phyloP scores from a whole-genome alignment of 2,329 filamentous ascomycete genomes.

The Neopestalotiopsis sp. region DNA sequence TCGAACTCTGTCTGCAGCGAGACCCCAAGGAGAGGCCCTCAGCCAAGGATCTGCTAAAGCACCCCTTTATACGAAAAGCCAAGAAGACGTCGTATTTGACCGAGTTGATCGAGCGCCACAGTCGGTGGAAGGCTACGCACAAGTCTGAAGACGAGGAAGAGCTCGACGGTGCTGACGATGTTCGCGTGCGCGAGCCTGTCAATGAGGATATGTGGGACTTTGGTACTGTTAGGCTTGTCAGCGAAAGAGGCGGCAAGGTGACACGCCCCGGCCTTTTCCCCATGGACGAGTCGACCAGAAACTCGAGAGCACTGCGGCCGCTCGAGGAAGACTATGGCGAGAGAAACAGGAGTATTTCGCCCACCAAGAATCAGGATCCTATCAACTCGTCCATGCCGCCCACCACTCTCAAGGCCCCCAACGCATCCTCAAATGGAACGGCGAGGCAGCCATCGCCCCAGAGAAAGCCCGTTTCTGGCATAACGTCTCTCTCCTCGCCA shows the following conservation, averaged over 20 bases:
- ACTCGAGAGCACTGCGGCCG: constrained; percentile 68
- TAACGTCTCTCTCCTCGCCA: constrained; percentile 51
- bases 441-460: constrained; percentile 67
- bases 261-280: constrained; percentile 65
- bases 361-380: constrained; percentile 57
- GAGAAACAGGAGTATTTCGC: constrained; percentile 54
- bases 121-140: constrained; percentile 83
- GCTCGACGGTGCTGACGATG: constrained; percentile 61
- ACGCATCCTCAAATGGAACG: constrained; percentile 49
- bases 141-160: constrained; percentile 74
- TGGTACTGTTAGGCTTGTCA: constrained; percentile 87
- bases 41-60: constrained; percentile 84
- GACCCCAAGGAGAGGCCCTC: constrained; percentile 89
- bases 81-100: constrained; percentile 98
- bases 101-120: constrained; percentile 90
- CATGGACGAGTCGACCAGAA: constrained; percentile 83
- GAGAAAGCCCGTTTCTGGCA: constrained; percentile 55
- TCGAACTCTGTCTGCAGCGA: constrained; percentile 82
- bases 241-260: constrained; percentile 64
- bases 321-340: constrained; percentile 61
- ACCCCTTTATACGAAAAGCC: constrained; percentile 87
- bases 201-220: constrained; percentile 98
- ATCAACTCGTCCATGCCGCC: constrained; percentile 43
- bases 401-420: constrained; percentile 61
- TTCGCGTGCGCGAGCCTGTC: constrained; percentile 60